phyloP scores from a whole-genome alignment of 164 flowering plant genomes.

The Tinospora cordifolia region DNA sequence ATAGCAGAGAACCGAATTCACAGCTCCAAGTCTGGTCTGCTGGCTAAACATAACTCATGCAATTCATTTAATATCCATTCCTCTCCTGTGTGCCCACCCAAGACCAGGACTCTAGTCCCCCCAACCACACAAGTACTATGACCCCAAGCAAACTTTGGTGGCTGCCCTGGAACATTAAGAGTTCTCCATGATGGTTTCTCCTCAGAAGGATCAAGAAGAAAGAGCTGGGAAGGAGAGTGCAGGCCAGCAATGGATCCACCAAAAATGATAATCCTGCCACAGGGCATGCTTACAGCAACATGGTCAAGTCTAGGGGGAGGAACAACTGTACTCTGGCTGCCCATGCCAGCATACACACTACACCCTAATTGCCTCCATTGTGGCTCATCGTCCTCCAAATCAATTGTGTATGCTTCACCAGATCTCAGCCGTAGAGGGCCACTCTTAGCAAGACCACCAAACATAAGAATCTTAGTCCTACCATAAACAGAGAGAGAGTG shows the following conservation, averaged over 20 bases:
- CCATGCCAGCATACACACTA: slow-evolving; percentile 69
- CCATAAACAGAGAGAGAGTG: slow-evolving; percentile 89
- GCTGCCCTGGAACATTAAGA: slow-evolving; percentile 74
- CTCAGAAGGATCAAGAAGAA: slow-evolving; percentile 76
- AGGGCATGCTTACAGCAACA: slow-evolving; percentile 86
- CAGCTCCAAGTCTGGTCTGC: slow-evolving; percentile 11
- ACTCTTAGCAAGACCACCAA: slow-evolving; percentile 92
- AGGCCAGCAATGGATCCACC: slow-evolving; percentile 97
- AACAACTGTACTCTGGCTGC: slow-evolving; percentile 51
- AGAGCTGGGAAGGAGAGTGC: slow-evolving; percentile 86
- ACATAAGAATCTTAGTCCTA: slow-evolving; percentile 83
- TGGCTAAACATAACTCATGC: slow-evolving; percentile 72
- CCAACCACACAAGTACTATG: slow-evolving; percentile 93
- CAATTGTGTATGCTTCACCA: slow-evolving; percentile 85
- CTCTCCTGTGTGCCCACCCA: slow-evolving; percentile 91
- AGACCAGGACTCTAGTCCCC: slow-evolving; percentile 82
- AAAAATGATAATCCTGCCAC: slow-evolving; percentile 86
- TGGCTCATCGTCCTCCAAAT: slow-evolving; percentile 76
- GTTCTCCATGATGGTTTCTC: slow-evolving; percentile 95
- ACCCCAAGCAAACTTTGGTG: slow-evolving; percentile 94
- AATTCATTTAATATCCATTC: slow-evolving; percentile 93
- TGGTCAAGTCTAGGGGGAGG: slow-evolving; percentile 95
- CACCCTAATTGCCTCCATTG: slow-evolving; percentile 91
- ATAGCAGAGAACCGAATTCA: not conserved
- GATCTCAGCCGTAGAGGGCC: slow-evolving; percentile 82